Evolutionary conservation across 1,284 basidiomycete species (phyloP), one percentile per base, ranked within the genome.

Genomic region (Megacollybia platyphylla): DNA sequence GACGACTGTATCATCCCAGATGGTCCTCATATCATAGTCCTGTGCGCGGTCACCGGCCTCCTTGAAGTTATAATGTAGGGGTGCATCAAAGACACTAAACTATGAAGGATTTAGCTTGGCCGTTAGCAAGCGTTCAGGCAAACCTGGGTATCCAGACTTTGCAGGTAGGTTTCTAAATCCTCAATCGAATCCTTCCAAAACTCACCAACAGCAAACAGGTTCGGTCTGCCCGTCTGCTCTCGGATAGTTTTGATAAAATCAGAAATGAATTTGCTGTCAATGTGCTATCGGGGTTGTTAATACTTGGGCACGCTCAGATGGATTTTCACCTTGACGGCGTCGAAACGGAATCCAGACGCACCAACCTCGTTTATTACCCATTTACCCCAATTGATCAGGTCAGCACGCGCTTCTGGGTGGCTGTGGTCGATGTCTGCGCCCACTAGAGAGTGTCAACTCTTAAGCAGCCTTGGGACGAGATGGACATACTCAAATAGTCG

Each of bases 21-120:
- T 68, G 49, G 62, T 58, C 36, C 71, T 56, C 40, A 76, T 52
- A 52, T 76, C 74, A 49, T 57, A 76, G 34, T 58, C 57, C 44
- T 61, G 61, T 28, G 57, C 67, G 4, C 53, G 55, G 34, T 73
- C 71, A 9, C 65, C 65, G 0, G 72, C 72, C 42, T 66, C 59
- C 45, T 73, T 68, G 57, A 75, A 73, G 49, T 72, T 71, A 58
- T 69, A 69, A 52, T 75, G 73, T 32, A 76, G 58, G 8, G 70
- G 69, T 0, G 69, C 67, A 50, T 75, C 73, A 47, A 77, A 76
- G 35, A 72, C 62, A 10, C 64, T 68, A 59, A 78, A 76, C 48
- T 53, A 44, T 7, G 7, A 18, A 36, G 4, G 32, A 6, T 3
- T 15, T 3, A 15, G 11, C 31, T 15, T 11, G 31, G 3, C 10